These are phyloP conservation scores for Globisporangium orthogonon DNA, from an alignment of 352 stramenopile species.

Conservation along the genomic window DNA sequence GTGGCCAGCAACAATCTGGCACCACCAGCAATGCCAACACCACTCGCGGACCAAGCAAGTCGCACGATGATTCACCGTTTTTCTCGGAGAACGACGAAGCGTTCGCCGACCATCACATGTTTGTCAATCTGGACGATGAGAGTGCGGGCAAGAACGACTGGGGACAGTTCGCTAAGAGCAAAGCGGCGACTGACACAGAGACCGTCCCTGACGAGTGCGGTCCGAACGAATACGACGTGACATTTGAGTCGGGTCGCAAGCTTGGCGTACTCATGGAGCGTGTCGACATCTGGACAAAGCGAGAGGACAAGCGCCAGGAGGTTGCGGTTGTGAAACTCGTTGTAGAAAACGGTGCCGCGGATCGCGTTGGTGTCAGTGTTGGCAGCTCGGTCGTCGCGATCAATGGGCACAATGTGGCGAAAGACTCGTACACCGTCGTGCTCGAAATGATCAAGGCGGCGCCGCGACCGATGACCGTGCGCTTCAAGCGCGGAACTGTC, in stretches of 20 bases:
- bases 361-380: conserved; percentile 56
- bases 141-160: conserved; percentile 16
- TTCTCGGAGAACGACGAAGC: conserved; percentile 55
- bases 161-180: conserved; percentile 9
- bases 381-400: conserved; percentile 72
- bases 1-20: conserved; percentile 1
- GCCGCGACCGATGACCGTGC: conserved; percentile 64
- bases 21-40: conserved; percentile 13
- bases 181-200: conserved; percentile 3
- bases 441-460: conserved; percentile 74
- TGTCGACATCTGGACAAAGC: conserved; percentile 53
- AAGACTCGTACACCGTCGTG: conserved; percentile 57
- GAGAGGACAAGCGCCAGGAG: conserved; percentile 49
- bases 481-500: conserved; percentile 56
- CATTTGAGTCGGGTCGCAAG: conserved; percentile 69
- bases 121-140: conserved; percentile 64
- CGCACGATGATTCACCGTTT: conserved; percentile 46
- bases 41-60: conserved; percentile 8
- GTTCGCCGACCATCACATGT: conserved; percentile 50
- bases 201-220: conserved; percentile 27
- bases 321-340: conserved; percentile 76
- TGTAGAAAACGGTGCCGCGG: conserved; percentile 67
- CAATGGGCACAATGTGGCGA: conserved; percentile 45
- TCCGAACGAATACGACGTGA: conserved; percentile 66
- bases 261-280: conserved; percentile 81